Base-by-base conservation (phyloP, 2,329 filamentous ascomycete species). In the Amylocarpus encephaloides region DNA sequence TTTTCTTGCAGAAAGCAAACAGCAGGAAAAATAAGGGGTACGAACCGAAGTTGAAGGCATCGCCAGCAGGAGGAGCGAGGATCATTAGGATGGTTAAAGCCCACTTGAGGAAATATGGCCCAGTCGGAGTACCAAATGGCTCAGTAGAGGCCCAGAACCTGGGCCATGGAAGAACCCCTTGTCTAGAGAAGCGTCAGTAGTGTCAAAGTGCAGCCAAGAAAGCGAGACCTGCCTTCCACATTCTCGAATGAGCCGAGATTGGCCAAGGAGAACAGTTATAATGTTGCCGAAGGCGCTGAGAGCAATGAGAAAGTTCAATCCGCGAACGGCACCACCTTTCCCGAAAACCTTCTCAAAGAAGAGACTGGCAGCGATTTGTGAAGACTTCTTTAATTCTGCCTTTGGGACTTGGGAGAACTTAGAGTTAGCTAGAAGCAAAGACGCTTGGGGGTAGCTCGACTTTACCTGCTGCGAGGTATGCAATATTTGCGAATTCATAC, bases 61-160 rank as follows among this genome's bases (percentile, higher is more conserved):
- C 80, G 1, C 82, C 80, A 0, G 79, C 77, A 0, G 81, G 79
- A 0, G 79, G 74, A 0, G 75, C 78, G 0, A 79, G 60, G 33
- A 83, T 82, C 75, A 83, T 80, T 40, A 83, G 57, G 2, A 79
- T 61, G 0, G 80, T 83, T 50, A 81, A 62, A 0, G 58, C 58
- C 76, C 78, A 84, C 60, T 80, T 79, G 3, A 83, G 55, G 2
- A 73, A 46, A 52, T 82, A 82, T 0, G 80, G 79, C 0, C 78
- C 80, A 0, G 82, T 59, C 0, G 81, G 80, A 0, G 82, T 85
- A 1, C 80, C 80, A 50, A 84, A 83, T 0, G 81, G 82, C 49
- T 71, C 73, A 0, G 80, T 84, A 0, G 77, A 80, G 0, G 78
- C 79, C 80, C 81, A 85, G 53, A 84, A 78, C 1, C 65, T 64